Percentiles rank a stretch among this genome's conserved stretches.
Conservation (phyloP, 495 filamentous ascomycete species). For the Cenococcum geophilum region DNA sequence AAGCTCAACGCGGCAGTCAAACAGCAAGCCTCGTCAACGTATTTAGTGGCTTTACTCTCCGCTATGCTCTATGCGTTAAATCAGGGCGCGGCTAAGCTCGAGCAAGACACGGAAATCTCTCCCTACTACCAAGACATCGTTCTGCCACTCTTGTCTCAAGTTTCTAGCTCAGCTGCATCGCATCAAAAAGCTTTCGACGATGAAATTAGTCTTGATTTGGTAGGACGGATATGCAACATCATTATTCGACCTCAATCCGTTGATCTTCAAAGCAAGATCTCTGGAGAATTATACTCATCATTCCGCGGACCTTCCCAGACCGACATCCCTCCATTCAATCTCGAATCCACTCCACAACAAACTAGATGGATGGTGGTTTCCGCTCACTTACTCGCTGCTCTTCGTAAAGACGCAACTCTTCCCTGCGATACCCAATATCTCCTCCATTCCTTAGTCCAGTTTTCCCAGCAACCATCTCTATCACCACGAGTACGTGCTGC, state of each 20-base stretch:
- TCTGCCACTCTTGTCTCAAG: slow-evolving; percentile 34
- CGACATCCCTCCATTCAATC: slow-evolving; percentile 23
- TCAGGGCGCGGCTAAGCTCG: slow-evolving; percentile 44
- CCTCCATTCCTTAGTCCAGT: slow-evolving; percentile 30
- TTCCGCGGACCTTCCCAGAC: slow-evolving; percentile 37
- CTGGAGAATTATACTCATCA: slow-evolving; percentile 52
- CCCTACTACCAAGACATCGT: slow-evolving; percentile 58
- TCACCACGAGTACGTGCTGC: slow-evolving; percentile 39
- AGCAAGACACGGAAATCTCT: slow-evolving; percentile 46
- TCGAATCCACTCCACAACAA: slow-evolving; percentile 4
- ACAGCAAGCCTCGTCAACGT: slow-evolving; percentile 48
- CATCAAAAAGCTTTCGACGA: slow-evolving; percentile 45
- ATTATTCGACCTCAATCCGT: slow-evolving; percentile 51
- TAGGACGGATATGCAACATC: slow-evolving; percentile 58
- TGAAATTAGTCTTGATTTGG: slow-evolving; percentile 46
- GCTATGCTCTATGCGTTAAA: slow-evolving; percentile 62
- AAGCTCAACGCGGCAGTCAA: slow-evolving; percentile 56
- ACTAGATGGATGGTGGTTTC: slow-evolving; percentile 49
- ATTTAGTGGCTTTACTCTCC: slow-evolving; percentile 55
- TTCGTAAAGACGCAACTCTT: slow-evolving; percentile 43
- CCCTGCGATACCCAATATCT: slow-evolving; percentile 30
- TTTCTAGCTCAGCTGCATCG: slow-evolving; percentile 15
- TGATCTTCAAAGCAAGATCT: slow-evolving; percentile 51
- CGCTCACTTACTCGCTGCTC: slow-evolving; percentile 55
- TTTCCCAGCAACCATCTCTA: slow-evolving; percentile 12